Conservation (phyloP, 78 protist genomes). For the Dictyostelium intermedium region DNA sequence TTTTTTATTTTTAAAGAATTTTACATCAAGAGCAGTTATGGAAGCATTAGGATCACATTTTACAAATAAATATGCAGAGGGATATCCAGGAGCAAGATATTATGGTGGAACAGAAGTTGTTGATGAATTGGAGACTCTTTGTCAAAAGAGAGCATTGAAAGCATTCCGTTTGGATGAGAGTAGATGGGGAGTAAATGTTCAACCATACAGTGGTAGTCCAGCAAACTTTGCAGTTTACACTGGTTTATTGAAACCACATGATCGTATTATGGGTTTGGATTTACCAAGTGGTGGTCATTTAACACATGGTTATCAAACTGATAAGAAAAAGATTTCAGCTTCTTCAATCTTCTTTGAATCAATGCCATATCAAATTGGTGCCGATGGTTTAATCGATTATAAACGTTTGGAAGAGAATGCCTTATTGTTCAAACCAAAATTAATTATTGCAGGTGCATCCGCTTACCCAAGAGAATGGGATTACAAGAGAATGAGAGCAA, state of each 20-base stretch:
- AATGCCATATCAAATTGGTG: slow-evolving; percentile 95
- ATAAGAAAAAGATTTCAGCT: slow-evolving; percentile 95
- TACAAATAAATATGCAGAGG: slow-evolving; percentile 99
- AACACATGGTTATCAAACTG: slow-evolving; percentile 98
- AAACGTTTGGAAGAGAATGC: slow-evolving; percentile 93
- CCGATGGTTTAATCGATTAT: slow-evolving; percentile 97
- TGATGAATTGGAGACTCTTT: slow-evolving; percentile 95
- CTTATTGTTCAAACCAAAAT: slow-evolving; percentile 95
- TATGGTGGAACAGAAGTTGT: slow-evolving; percentile 99
- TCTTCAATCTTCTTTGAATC: slow-evolving; percentile 98
- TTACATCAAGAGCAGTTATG: slow-evolving; percentile 97
- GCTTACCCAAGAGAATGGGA: slow-evolving; percentile 99
- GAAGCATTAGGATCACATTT: slow-evolving; percentile 98
- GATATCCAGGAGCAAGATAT: slow-evolving; percentile 95
- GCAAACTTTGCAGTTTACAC: slow-evolving; percentile 98
- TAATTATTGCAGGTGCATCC: slow-evolving; percentile 96
- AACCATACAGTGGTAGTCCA: slow-evolving; percentile 95
- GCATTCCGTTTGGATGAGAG: slow-evolving; percentile 92
- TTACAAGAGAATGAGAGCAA: slow-evolving; percentile 86
- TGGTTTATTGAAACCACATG: slow-evolving; percentile 97
- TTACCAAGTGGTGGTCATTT: slow-evolving; percentile 99
- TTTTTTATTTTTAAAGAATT: slow-evolving; percentile 89
- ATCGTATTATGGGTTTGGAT: slow-evolving; percentile 99
- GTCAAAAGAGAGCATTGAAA: slow-evolving; percentile 95
- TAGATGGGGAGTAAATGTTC: slow-evolving; percentile 99